Percentiles rank a stretch among this genome's conserved stretches.
Evolutionary conservation across 768 basidiomycete species (phyloP).

Genomic region (Pleurotus tuoliensis): DNA sequence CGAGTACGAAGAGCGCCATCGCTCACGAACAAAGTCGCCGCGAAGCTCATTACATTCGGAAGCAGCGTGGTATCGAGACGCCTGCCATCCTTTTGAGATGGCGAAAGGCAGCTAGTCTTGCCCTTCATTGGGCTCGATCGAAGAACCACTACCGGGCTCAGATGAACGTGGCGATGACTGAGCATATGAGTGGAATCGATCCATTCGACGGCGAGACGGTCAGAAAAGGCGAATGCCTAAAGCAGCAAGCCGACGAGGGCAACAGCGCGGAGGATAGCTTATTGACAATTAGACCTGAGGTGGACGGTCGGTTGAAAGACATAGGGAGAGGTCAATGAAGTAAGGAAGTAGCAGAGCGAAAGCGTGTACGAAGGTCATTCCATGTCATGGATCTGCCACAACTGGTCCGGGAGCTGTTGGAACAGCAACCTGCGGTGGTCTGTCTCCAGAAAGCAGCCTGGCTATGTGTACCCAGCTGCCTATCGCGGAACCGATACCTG

Average conservation of each 20-base stretch:
- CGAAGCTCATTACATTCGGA: constrained; percentile 14
- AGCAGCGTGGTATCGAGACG: constrained; percentile 13
- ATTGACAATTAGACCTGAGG: constrained; percentile 52
- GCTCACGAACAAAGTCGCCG: constrained; percentile 43
- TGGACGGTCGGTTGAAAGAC: constrained; percentile 68
- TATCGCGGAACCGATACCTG: constrained; percentile 58
- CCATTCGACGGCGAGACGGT: constrained; percentile 57
- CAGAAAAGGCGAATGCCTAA: constrained; percentile 28
- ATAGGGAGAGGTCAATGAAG: constrained; percentile 29
- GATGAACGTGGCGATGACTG: constrained; percentile 54
- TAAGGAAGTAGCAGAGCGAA: neutral
- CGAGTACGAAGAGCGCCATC: constrained; percentile 41
- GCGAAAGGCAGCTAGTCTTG: constrained; percentile 41
- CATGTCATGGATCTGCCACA: constrained; percentile 9
- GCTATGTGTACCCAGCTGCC: constrained; percentile 58
- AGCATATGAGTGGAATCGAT: constrained; percentile 80
- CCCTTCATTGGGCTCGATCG: constrained; percentile 43
- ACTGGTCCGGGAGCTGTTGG: constrained; percentile 15
- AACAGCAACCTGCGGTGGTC: constrained; percentile 35
- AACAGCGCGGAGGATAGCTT: constrained; percentile 40
- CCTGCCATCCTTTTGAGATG: constrained; percentile 34
- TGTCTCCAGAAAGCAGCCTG: constrained; percentile 51
- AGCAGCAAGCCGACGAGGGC: constrained; percentile 13
- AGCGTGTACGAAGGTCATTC: neutral
- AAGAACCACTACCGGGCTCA: constrained; percentile 53